A percentile compares a stretch with the other conserved stretches of the same genome.
Evolutionary conservation across 1,284 basidiomycete species (phyloP).

Genomic region (Cryptococcus wingfieldii): DNA sequence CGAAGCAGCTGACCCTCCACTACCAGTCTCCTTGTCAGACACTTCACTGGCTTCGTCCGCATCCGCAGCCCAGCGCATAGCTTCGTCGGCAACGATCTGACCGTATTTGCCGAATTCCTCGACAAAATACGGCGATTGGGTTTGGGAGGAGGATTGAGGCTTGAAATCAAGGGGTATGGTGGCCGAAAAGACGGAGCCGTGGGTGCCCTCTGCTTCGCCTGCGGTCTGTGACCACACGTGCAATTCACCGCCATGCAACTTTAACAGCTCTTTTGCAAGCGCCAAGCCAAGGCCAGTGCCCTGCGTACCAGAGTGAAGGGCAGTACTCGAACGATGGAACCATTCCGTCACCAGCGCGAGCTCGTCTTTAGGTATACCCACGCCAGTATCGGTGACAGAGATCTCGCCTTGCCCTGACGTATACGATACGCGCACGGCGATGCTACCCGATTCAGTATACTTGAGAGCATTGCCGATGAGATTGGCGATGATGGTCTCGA

Average conservation of each 20-base stretch:
- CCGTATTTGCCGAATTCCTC: slow-evolving; percentile 26
- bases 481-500: slow-evolving; percentile 48
- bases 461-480: slow-evolving; percentile 47
- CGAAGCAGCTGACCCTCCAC: slow-evolving; percentile 3
- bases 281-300: slow-evolving; percentile 35
- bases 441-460: slow-evolving; percentile 35
- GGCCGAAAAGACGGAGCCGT: slow-evolving; percentile 34
- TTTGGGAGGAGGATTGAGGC: not conserved
- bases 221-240: slow-evolving; percentile 28
- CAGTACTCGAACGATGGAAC: slow-evolving; percentile 33
- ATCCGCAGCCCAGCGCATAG: slow-evolving; percentile 29
- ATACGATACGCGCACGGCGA: slow-evolving; percentile 34
- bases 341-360: slow-evolving; percentile 24
- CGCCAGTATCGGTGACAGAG: slow-evolving; percentile 47
- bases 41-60: slow-evolving; percentile 20
- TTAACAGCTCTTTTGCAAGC: slow-evolving; percentile 45
- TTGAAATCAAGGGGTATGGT: slow-evolving; percentile 14
- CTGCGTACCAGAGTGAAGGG: slow-evolving; percentile 23
- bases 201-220: slow-evolving; percentile 23
- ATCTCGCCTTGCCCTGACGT: slow-evolving; percentile 27
- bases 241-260: slow-evolving; percentile 49
- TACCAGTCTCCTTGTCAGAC: slow-evolving; percentile 6
- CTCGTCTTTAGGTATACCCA: slow-evolving; percentile 42
- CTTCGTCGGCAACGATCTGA: slow-evolving; percentile 34
- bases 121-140: not conserved